A percentile compares a stretch with the other conserved stretches of the same genome.
phyloP scores from a whole-genome alignment of 208 protist species.

The Acanthamoeba healyi region DNA sequence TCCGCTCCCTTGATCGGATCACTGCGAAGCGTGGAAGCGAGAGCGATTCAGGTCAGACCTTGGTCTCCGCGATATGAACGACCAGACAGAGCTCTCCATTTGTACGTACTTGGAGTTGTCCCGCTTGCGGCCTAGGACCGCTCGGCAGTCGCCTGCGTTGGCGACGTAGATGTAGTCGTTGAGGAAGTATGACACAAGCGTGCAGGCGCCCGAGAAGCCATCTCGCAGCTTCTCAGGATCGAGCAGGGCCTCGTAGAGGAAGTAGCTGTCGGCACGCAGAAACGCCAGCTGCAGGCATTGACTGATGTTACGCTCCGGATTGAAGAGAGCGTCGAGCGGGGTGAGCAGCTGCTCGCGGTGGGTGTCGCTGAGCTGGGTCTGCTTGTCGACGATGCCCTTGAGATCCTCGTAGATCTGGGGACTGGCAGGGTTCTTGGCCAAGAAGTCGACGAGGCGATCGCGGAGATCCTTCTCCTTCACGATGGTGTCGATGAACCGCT shows the following conservation, averaged over 20 bases:
- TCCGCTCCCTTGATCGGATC: slow-evolving; percentile 17
- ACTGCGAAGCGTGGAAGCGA: background rate
- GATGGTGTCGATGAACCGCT: slow-evolving; percentile 5
- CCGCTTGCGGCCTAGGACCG: background rate
- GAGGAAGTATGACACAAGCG: slow-evolving; percentile 2
- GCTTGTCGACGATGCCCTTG: background rate
- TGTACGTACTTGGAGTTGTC: background rate
- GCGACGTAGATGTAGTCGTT: slow-evolving; percentile 36
- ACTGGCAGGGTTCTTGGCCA: background rate
- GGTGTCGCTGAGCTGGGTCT: background rate
- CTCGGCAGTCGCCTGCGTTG: slow-evolving; percentile 19
- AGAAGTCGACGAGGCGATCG: background rate
- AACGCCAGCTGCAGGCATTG: slow-evolving; percentile 20
- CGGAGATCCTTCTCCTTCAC: slow-evolving; percentile 10
- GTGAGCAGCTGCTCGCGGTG: slow-evolving; percentile 3
- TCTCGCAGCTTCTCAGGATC: slow-evolving; percentile 10
- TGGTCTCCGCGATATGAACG: too few relatives aligned
- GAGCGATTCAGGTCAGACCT: too few relatives aligned
- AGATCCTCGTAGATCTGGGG: slow-evolving; percentile 18
- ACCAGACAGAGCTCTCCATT: background rate
- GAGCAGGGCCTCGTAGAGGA: slow-evolving; percentile 43
- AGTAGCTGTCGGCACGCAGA: slow-evolving; percentile 7
- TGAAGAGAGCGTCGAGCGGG: slow-evolving; percentile 13
- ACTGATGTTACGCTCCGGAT: slow-evolving; percentile 5
- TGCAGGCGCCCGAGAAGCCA: slow-evolving; percentile 10